phyloP scores from a whole-genome alignment of 768 basidiomycete species.

The Podaxis sp. region DNA sequence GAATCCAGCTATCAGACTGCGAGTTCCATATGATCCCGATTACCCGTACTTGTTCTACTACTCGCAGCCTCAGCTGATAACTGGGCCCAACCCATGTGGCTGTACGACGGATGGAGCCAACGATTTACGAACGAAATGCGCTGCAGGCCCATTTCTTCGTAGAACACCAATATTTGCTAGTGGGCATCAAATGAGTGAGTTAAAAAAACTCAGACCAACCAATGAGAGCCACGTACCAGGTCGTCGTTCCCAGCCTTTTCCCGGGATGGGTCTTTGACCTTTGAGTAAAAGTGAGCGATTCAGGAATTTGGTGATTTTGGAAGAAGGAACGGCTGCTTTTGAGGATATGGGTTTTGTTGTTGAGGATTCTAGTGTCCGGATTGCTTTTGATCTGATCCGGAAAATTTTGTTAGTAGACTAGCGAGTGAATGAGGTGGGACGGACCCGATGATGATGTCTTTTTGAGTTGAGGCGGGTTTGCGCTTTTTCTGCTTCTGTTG shows the following conservation, averaged over 20 bases:
- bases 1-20: too few relatives aligned
- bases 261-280: conserved; percentile 27
- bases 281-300: conserved; percentile 47
- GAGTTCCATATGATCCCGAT: too few relatives aligned
- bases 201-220: not conserved
- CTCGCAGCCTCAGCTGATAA: too few relatives aligned
- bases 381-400: conserved; percentile 41
- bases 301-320: conserved; percentile 47
- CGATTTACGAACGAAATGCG: conserved; percentile 41
- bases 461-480: conserved; percentile 24
- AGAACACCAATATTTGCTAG: conserved; percentile 56
- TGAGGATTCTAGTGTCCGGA: conserved; percentile 40
- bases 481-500: conserved; percentile 27
- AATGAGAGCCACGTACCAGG: conserved; percentile 37
- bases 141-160: conserved; percentile 48
- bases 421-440: conserved; percentile 1
- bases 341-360: conserved; percentile 18
- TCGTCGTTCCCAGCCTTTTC: conserved; percentile 53
- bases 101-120: not conserved
- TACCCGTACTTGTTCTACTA: too few relatives aligned
- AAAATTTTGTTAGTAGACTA: not conserved
- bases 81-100: too few relatives aligned
- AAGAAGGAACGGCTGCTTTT: conserved; percentile 42
- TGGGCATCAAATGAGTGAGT: not conserved
- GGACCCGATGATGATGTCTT: conserved; percentile 57